Conservation (phyloP, 305 asterid genomes). For the Plantago rigida region DNA sequence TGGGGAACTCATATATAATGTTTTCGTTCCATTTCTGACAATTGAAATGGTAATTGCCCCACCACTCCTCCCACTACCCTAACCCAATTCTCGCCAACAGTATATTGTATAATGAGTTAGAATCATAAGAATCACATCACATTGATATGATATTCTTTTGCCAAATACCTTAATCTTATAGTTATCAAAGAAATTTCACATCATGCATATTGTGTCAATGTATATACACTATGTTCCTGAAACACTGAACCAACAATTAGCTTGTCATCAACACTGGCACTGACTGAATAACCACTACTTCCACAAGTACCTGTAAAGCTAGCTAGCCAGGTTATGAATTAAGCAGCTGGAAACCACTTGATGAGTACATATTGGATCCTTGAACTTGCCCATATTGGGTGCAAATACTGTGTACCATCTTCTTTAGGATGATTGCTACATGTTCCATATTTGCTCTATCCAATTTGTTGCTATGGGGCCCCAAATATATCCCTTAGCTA, state of each 20-base stretch:
- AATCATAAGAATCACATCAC: too few relatives aligned
- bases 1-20: too few relatives aligned
- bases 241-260: neutral
- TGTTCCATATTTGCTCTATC: conserved; percentile 22
- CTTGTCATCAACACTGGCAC: neutral
- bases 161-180: too few relatives aligned
- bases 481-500: conserved; percentile 10
- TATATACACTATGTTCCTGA: too few relatives aligned
- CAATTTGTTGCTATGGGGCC: conserved; percentile 36
- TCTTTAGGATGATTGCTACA: conserved; percentile 18
- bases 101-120: too few relatives aligned
- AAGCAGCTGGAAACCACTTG: conserved; percentile 9
- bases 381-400: conserved; percentile 40
- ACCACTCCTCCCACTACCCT: too few relatives aligned
- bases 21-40: too few relatives aligned
- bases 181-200: too few relatives aligned
- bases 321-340: neutral
- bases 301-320: conserved; percentile 24
- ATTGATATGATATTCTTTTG: too few relatives aligned
- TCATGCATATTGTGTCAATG: too few relatives aligned
- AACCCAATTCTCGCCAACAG: too few relatives aligned
- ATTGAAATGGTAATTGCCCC: too few relatives aligned
- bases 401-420: conserved; percentile 29
- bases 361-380: conserved; percentile 29
- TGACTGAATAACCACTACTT: conserved; percentile 33